These are phyloP conservation scores for Coemansia sp. DNA, from an alignment of 192 early-diverging fungal species.

Conservation along the genomic window DNA sequence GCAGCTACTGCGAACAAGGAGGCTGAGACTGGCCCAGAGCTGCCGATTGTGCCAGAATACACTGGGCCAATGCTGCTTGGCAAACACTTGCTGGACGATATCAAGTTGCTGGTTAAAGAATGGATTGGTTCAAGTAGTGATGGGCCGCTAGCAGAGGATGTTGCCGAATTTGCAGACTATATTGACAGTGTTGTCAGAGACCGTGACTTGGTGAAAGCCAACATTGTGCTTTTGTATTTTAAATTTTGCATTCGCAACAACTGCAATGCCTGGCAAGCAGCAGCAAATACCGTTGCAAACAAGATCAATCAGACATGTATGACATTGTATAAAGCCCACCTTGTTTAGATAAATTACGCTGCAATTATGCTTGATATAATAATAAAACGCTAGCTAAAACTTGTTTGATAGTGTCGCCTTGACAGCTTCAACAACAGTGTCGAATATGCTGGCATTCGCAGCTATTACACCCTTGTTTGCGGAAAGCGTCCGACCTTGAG, in stretches of 20 bases:
- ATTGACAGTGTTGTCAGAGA: constrained; percentile 26
- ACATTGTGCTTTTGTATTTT: constrained; percentile 13
- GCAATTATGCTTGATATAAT: not conserved
- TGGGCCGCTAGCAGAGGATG: constrained; percentile 31
- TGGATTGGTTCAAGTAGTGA: constrained; percentile 21
- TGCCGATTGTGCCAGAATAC: not conserved
- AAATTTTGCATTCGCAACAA: constrained; percentile 7
- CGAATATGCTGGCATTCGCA: constrained; percentile 70
- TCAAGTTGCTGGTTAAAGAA: constrained; percentile 19
- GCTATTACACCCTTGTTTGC: constrained; percentile 91
- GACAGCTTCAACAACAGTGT: constrained; percentile 76
- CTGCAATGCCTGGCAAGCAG: constrained; percentile 15
- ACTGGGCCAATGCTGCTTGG: constrained; percentile 26
- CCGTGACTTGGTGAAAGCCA: constrained; percentile 21
- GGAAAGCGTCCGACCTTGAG: constrained; percentile 76
- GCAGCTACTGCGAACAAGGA: not conserved
- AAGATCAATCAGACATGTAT: constrained; percentile 19
- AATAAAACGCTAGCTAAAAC: constrained; percentile 3
- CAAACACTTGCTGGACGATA: constrained; percentile 13
- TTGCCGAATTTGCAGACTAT: constrained; percentile 33
- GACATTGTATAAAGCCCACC: constrained; percentile 28
- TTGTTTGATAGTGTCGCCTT: constrained; percentile 43
- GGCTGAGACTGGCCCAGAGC: not conserved
- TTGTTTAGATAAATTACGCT: constrained; percentile 10
- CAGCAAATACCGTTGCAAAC: constrained; percentile 3